Conservation (phyloP, 1,284 basidiomycete genomes). For the Moesziomyces sp. region DNA sequence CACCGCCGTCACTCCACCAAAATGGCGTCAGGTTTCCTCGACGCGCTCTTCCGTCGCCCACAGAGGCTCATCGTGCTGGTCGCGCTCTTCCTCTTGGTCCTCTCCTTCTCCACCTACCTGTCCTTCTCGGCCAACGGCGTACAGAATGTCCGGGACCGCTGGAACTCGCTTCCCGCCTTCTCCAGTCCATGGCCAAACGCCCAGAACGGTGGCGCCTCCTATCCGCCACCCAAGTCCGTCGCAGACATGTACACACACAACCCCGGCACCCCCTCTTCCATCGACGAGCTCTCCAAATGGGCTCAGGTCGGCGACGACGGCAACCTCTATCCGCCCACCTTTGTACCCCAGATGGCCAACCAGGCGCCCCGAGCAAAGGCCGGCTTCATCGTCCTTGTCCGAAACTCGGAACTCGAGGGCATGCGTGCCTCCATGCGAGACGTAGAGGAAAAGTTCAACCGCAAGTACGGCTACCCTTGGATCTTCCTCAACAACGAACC, state of each 20-base stretch:
- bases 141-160: constrained; percentile 33
- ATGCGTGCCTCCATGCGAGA: constrained; percentile 63
- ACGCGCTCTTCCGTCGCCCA: constrained; percentile 51
- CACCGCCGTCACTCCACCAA: not conserved
- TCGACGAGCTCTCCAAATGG: constrained; percentile 59
- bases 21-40: constrained; percentile 50
- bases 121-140: constrained; percentile 48
- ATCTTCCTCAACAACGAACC: constrained; percentile 69
- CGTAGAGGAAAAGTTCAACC: constrained; percentile 65
- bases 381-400: constrained; percentile 67
- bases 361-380: constrained; percentile 65
- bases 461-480: constrained; percentile 68
- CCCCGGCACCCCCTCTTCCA: constrained; percentile 44
- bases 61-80: constrained; percentile 56
- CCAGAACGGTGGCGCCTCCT: constrained; percentile 13
- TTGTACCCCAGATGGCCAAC: constrained; percentile 59
- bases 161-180: constrained; percentile 28
- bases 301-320: constrained; percentile 59
- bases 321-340: constrained; percentile 63
- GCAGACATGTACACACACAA: constrained; percentile 60
- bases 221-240: constrained; percentile 33
- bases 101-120: constrained; percentile 55
- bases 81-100: constrained; percentile 48
- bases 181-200: constrained; percentile 29
- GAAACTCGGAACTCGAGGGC: constrained; percentile 64